Conservation (phyloP, 2,329 filamentous ascomycete species). For the Xylariales sp. region DNA sequence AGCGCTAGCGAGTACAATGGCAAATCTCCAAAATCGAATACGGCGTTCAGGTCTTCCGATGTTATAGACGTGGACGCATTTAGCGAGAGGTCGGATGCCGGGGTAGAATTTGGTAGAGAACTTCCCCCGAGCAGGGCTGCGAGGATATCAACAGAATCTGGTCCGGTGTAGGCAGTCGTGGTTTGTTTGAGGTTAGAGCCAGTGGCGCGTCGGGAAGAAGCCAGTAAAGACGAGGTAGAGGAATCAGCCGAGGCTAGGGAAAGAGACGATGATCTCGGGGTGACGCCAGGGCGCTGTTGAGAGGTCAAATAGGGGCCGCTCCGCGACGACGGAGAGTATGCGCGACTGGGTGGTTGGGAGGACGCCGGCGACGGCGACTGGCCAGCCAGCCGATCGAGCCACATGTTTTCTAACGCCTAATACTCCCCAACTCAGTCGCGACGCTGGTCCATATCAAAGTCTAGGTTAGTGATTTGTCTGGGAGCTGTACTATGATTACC, state of each 20-base stretch:
- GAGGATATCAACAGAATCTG: slow-evolving; percentile 79
- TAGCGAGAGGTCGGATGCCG: slow-evolving; percentile 24
- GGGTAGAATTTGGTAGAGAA: background rate
- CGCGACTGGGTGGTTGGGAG: slow-evolving; percentile 69
- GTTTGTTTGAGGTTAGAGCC: slow-evolving; percentile 75
- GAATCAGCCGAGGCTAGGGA: slow-evolving; percentile 84
- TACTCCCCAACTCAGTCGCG: slow-evolving; percentile 39
- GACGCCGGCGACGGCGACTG: slow-evolving; percentile 71
- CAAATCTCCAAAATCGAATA: slow-evolving; percentile 82
- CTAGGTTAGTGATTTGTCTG: slow-evolving; percentile 26
- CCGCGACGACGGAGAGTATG: slow-evolving; percentile 76
- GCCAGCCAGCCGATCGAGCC: slow-evolving; percentile 87
- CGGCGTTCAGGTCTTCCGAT: slow-evolving; percentile 68
- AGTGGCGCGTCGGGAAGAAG: slow-evolving; percentile 72
- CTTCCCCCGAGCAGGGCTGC: slow-evolving; percentile 57
- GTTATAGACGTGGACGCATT: slow-evolving; percentile 49
- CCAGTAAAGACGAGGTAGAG: slow-evolving; percentile 75
- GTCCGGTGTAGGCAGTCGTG: slow-evolving; percentile 61
- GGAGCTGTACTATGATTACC: background rate
- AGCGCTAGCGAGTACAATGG: slow-evolving; percentile 78
- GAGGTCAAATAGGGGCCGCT: slow-evolving; percentile 76
- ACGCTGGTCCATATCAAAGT: slow-evolving; percentile 30
- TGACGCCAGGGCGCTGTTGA: slow-evolving; percentile 71
- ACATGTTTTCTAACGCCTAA: slow-evolving; percentile 67
- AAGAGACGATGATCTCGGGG: slow-evolving; percentile 76